Evolutionary conservation across 768 basidiomycete species (phyloP).

Genomic region (Lenzites betulinus): DNA sequence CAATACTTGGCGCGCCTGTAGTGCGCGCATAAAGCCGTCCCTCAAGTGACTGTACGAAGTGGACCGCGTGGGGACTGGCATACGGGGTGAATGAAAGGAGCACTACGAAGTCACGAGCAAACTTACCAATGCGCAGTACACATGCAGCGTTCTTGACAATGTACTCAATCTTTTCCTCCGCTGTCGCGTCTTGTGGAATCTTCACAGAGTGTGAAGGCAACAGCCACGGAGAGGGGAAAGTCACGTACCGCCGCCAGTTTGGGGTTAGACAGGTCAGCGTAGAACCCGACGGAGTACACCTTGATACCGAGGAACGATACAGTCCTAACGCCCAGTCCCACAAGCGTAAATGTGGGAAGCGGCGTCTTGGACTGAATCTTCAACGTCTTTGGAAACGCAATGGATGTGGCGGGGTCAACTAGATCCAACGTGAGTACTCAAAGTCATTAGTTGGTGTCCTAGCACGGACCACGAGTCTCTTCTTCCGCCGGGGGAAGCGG

Average conservation of each 20-base stretch:
- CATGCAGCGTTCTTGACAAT: constrained; percentile 71
- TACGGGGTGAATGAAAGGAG: background rate
- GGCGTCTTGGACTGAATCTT: constrained; percentile 63
- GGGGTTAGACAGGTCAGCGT: constrained; percentile 76
- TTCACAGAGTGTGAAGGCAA: constrained; percentile 27
- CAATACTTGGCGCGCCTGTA: constrained; percentile 60
- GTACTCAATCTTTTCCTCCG: constrained; percentile 71
- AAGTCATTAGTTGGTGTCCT: background rate
- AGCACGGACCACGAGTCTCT: constrained; percentile 24
- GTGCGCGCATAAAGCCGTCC: constrained; percentile 78
- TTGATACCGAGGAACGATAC: constrained; percentile 88
- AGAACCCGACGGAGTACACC: constrained; percentile 90
- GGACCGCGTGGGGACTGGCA: constrained; percentile 72
- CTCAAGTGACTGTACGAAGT: constrained; percentile 80
- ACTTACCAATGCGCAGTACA: constrained; percentile 70
- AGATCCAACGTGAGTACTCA: background rate
- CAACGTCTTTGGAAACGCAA: constrained; percentile 70
- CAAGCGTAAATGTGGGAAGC: constrained; percentile 62
- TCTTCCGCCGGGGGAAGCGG: constrained; percentile 17
- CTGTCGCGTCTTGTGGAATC: constrained; percentile 55
- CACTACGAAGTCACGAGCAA: background rate
- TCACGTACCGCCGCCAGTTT: constrained; percentile 56
- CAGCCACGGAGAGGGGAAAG: too few species aligned
- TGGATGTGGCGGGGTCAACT: constrained; percentile 77
- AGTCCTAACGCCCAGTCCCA: constrained; percentile 85